Evolutionary conservation across 2,329 filamentous ascomycete species (phyloP).

Genomic region (Knufia petricola): DNA sequence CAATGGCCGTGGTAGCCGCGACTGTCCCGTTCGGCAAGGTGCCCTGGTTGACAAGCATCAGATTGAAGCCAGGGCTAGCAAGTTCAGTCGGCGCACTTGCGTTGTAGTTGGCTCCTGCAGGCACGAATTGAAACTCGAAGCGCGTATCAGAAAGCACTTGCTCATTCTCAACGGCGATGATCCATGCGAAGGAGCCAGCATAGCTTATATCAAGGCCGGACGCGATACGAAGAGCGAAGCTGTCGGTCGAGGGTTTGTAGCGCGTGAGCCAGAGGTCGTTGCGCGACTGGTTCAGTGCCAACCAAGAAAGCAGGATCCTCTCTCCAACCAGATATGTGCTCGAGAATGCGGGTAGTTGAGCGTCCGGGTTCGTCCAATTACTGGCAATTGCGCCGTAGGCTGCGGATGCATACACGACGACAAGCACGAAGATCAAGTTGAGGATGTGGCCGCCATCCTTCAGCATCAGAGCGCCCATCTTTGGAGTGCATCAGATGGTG

Average conservation of each 20-base stretch:
- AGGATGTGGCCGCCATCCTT: too few relatives aligned
- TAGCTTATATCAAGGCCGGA: background rate
- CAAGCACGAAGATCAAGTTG: background rate
- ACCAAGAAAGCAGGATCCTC: background rate
- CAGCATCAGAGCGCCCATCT: too few relatives aligned
- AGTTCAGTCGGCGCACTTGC: background rate
- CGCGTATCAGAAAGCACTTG: background rate
- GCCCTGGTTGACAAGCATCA: background rate
- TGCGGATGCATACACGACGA: background rate
- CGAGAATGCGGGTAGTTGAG: background rate
- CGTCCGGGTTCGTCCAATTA: slow-evolving; percentile 1
- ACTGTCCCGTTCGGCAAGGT: background rate
- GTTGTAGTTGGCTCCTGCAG: background rate
- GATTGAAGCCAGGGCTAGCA: background rate
- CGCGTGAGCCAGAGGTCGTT: background rate
- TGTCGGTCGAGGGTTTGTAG: background rate
- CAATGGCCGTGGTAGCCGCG: background rate
- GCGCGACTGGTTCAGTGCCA: background rate
- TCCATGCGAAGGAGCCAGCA: background rate
- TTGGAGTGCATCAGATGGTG: too few relatives aligned
- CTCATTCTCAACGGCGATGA: background rate
- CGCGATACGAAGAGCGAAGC: background rate
- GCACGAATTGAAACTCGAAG: background rate
- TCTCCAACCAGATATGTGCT: background rate
- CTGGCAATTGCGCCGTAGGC: background rate